Evolutionary conservation across 805 yeast species (phyloP), one percentile per base, ranked within the genome.

Genomic region (Saturnispora hagleri): DNA sequence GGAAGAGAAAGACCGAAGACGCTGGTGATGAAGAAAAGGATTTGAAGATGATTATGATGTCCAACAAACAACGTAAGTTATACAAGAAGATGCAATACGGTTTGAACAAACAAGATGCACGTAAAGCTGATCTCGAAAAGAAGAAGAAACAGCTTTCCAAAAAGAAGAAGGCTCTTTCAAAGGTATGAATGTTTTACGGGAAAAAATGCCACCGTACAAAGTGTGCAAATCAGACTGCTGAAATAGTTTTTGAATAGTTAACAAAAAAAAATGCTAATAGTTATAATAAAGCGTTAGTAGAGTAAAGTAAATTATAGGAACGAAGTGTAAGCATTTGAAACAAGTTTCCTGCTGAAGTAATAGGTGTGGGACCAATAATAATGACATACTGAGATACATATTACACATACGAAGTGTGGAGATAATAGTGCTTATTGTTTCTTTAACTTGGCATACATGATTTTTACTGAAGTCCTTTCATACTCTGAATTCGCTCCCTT

Each of bases 51-150:
- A 88, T 89, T 64, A 91, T 93, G 99, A 91, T 93, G 99, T 79
- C 91, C 61, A 89, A 89, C 74, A 93, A 91, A 71, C 96, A 91
- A 73, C 86, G 89, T 76, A 88, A 87, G 69, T 75, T 90, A 58
- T 93, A 93, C 76, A 86, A 86, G 74, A 86, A 86, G 82, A 88
- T 91, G 95, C 93, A 89, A 73, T 83, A 88, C 67, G 91, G 96
- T 53, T 80, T 86, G 61, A 82, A 84, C 54, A 81, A 87, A 79
- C 86, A 87, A 73, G 89, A 86, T 63, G 76, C 76, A 49, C 82
- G 91, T 70, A 80, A 80, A 62, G 85, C 84, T 53, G 78, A 75
- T 50, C 73, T 86, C 66, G 73, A 77, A 51, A 83, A 84, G 76
- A 75, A 81, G 61, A 81, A 83, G 67, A 63, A 53, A 6, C 53